Conservation (phyloP, 1,139 yeast genomes). For the Neolecta irregularis region DNA sequence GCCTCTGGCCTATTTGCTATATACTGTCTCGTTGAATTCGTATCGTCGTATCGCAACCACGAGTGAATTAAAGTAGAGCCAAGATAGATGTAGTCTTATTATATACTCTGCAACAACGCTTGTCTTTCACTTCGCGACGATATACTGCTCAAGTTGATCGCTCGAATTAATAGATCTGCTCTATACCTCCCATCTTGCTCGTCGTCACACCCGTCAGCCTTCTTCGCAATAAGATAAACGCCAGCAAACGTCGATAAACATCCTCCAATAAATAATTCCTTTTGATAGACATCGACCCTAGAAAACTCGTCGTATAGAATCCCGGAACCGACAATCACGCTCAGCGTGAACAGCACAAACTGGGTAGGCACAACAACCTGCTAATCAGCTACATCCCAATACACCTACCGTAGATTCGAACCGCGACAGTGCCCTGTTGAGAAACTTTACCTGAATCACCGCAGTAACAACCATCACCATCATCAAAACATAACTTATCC, state of each 20-base stretch:
- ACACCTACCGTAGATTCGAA: conserved; percentile 27
- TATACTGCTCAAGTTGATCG: too few species aligned
- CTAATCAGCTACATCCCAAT: neutral
- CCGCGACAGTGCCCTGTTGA: conserved; percentile 26
- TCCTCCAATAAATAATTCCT: conserved; percentile 23
- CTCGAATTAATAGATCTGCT: too few species aligned
- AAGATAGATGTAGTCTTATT: too few species aligned
- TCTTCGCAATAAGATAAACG: conserved; percentile 28
- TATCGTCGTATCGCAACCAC: too few species aligned
- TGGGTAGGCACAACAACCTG: conserved; percentile 31
- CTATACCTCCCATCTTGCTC: too few species aligned
- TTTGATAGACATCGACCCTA: conserved; percentile 18
- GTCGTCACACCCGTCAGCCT: too few species aligned
- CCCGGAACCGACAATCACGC: conserved; percentile 30
- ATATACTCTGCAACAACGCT: too few species aligned
- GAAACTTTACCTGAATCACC: conserved; percentile 26
- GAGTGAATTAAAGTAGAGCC: too few species aligned
- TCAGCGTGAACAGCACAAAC: conserved; percentile 31
- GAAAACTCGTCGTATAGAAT: conserved; percentile 29
- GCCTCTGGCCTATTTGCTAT: too few species aligned
- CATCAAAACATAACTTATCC: conserved; percentile 23
- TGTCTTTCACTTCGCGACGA: too few species aligned
- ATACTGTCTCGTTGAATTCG: too few species aligned
- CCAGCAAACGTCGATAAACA: conserved; percentile 28
- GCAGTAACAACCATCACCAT: conserved; percentile 26